These are phyloP conservation scores for Zygnema circumcarinatum DNA, from an alignment of 139 green algal species.

Conservation along the genomic window DNA sequence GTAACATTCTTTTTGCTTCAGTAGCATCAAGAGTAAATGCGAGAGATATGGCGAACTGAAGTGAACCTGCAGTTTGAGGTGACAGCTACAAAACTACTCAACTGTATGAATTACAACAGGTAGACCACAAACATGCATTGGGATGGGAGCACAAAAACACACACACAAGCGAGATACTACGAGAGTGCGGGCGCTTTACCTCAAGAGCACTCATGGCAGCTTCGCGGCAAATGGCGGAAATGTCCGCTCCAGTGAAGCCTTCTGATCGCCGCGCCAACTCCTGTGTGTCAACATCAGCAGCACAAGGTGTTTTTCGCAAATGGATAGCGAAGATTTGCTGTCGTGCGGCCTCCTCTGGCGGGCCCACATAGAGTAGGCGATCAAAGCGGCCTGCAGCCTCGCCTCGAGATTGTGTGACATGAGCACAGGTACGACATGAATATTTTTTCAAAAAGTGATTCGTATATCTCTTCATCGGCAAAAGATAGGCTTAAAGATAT, in stretches of 20 bases:
- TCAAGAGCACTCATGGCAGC: constrained; percentile 81
- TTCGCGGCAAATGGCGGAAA: constrained; percentile 70
- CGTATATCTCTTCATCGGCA: neutral
- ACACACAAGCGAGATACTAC: too few species aligned
- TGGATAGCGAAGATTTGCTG: constrained; percentile 50
- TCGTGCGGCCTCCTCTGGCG: constrained; percentile 30
- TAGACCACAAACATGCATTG: too few species aligned
- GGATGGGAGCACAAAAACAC: too few species aligned
- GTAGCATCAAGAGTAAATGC: too few species aligned
- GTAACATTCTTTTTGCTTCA: too few species aligned
- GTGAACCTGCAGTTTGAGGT: too few species aligned
- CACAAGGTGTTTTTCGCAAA: constrained; percentile 32
- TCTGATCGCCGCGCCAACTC: constrained; percentile 39
- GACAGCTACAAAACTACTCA: too few species aligned
- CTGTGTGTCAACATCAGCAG: constrained; percentile 24
- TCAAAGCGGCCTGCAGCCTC: constrained; percentile 61
- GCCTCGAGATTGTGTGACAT: neutral
- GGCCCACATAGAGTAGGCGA: constrained; percentile 55
- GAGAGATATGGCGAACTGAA: too few species aligned
- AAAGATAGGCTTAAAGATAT: neutral
- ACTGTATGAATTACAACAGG: too few species aligned
- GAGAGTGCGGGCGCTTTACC: too few species aligned
- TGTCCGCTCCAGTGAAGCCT: constrained; percentile 64
- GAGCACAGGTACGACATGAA: neutral
- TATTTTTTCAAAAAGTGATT: neutral